Evolutionary conservation across 2,329 filamentous ascomycete species (phyloP), one percentile per base, ranked within the genome.

Genomic region (Colletotrichum theobromicola): DNA sequence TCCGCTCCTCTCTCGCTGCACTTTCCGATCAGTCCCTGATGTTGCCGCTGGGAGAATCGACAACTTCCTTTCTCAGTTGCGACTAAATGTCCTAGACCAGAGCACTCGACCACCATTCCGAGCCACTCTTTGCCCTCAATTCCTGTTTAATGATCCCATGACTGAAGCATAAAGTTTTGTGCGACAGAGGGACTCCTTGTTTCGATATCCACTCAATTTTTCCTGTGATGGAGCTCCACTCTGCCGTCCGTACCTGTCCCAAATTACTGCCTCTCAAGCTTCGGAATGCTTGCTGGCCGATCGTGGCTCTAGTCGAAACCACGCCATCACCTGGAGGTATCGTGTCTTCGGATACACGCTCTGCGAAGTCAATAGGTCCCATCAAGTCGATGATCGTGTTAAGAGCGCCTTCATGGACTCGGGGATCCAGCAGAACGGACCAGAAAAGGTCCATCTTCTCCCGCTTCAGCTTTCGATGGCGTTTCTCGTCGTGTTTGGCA

Each of bases 341-440:
- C 1, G 42, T 50, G 2, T 21, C 42, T 0, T 21, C 42, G 10
- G 42, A 46, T 2, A 46, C 0, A 21, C 1, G n/a, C 10, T 46
- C 42, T 0, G 1, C 13, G 5, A 46, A 46, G 21, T 46, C 42
- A 10, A 46, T 46, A 0, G n/a, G 42, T 3, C 42, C 42, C 4
- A n/a, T 12, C 5, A 2, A 46, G 4, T 1, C 0, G 37, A 46
- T 6, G 1, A 42, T 0, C 9, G 3, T 0, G 18, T 4, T 5
- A 18, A 46, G 37, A n/a, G 1, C 4, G 0, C 1, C 8, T 2
- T 2, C 37, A 4, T 8, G 18, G 0, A 46, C 12, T 0, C 3
- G 0, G 37, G 0, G 0, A 21, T 21, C 21, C 2, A 46, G 7
- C 1, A 50, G n/a, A 7, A 50, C 7, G 0, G 6, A 21, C 42